These are phyloP conservation scores for Tetradesmus lagerheimii DNA, from an alignment of 139 green algal species.

Conservation along the genomic window DNA sequence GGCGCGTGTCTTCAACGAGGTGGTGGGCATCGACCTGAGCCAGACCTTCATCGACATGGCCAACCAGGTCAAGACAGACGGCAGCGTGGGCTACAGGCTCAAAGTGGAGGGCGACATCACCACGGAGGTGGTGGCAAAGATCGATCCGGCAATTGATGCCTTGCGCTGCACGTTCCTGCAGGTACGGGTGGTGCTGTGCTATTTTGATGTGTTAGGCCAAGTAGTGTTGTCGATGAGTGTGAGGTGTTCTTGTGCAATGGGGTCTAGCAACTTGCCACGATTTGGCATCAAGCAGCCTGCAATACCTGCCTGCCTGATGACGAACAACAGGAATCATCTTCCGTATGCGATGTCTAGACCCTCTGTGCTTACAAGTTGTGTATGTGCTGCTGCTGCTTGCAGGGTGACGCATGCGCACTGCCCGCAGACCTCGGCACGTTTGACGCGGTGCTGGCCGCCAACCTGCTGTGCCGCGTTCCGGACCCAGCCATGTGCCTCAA, in stretches of 20 bases:
- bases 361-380: background rate
- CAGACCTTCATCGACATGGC: slow-evolving; percentile 61
- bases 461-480: slow-evolving; percentile 81
- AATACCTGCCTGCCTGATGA: no score
- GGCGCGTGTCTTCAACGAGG: slow-evolving; percentile 65
- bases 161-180: slow-evolving; percentile 69
- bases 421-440: slow-evolving; percentile 60
- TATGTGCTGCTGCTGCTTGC: slow-evolving; percentile 24
- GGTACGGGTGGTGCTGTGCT: slow-evolving; percentile 36
- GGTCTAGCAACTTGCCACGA: no score
- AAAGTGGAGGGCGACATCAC: slow-evolving; percentile 78
- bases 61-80: slow-evolving; percentile 67
- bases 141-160: slow-evolving; percentile 64
- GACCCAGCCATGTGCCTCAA: slow-evolving; percentile 70
- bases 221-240: no score
- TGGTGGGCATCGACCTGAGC: slow-evolving; percentile 81
- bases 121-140: background rate
- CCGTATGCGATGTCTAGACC: no score
- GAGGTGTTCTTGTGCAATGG: no score
- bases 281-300: no score
- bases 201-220: background rate
- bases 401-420: slow-evolving; percentile 75
- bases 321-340: no score
- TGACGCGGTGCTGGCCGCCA: slow-evolving; percentile 80
- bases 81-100: slow-evolving; percentile 63